phyloP scores from a whole-genome alignment of 2,329 filamentous ascomycete genomes.

The Apiospora koreana region DNA sequence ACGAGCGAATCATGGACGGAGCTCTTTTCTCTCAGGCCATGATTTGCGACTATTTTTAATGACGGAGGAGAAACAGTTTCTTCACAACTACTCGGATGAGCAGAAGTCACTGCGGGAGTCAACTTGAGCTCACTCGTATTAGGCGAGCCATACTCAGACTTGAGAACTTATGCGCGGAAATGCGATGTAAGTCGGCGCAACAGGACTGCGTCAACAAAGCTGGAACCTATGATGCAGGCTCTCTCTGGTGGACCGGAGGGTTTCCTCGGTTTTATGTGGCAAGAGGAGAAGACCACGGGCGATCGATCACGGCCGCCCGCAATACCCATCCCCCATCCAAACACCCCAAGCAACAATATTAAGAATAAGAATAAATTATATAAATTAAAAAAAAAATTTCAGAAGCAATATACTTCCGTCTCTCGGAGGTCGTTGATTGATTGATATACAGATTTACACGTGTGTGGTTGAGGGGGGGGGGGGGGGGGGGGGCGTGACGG shows the following conservation, averaged over 20 bases:
- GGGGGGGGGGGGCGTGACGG: too few species aligned
- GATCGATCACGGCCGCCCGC: not conserved
- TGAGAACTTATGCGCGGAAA: not conserved
- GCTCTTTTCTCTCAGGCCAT: too few species aligned
- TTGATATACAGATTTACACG: not conserved
- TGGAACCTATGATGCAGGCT: not conserved
- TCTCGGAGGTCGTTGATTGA: not conserved
- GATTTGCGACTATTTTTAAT: not conserved
- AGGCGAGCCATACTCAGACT: not conserved
- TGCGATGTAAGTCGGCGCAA: not conserved
- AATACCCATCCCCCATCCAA: not conserved
- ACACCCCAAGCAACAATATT: not conserved
- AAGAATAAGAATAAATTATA: not conserved
- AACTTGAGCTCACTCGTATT: not conserved
- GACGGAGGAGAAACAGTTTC: not conserved
- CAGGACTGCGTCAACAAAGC: not conserved
- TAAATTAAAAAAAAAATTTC: not conserved
- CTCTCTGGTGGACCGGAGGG: not conserved
- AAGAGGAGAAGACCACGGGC: not conserved
- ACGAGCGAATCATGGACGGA: not conserved
- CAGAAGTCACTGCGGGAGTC: not conserved
- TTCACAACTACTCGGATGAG: not conserved
- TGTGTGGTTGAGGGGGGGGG: too few species aligned
- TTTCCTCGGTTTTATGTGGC: not conserved
- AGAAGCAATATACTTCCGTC: not conserved